Conservation (phyloP, 805 yeast species). For the Candida takata region DNA sequence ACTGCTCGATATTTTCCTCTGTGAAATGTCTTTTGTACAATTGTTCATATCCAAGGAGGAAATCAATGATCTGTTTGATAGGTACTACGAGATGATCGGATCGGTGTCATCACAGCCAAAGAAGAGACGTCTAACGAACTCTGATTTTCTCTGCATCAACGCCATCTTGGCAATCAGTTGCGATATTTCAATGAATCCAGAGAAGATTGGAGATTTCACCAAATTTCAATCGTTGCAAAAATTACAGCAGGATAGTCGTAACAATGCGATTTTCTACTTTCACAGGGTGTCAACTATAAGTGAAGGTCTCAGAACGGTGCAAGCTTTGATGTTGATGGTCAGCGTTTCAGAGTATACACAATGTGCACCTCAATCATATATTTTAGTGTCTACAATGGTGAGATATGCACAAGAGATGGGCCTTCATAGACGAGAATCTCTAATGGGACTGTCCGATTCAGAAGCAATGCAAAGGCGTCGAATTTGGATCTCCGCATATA, state of each 20-base stretch:
- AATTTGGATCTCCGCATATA: constrained; percentile 45
- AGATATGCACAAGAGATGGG: constrained; percentile 54
- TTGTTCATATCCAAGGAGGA: constrained; percentile 14
- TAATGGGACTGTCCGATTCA: constrained; percentile 28
- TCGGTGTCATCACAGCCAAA: background rate
- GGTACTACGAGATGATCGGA: constrained; percentile 11
- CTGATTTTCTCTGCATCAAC: constrained; percentile 30
- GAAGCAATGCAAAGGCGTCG: constrained; percentile 34
- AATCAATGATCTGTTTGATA: constrained; percentile 12
- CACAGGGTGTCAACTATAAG: constrained; percentile 42
- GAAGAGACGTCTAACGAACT: constrained; percentile 15
- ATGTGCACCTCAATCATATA: constrained; percentile 36
- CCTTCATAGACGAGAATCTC: constrained; percentile 42
- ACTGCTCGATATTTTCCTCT: constrained; percentile 13
- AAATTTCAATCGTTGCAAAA: constrained; percentile 1
- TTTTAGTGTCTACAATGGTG: constrained; percentile 38
- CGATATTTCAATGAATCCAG: constrained; percentile 1
- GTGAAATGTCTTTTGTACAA: constrained; percentile 6
- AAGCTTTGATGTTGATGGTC: constrained; percentile 43
- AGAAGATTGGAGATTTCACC: background rate
- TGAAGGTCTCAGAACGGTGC: constrained; percentile 45
- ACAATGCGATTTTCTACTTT: constrained; percentile 44
- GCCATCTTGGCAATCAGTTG: constrained; percentile 21
- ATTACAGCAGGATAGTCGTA: constrained; percentile 26
- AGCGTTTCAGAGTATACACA: constrained; percentile 27